A percentile compares a stretch with the other conserved stretches of the same genome.
Evolutionary conservation across 495 filamentous ascomycete genomes (phyloP).

Genomic region (Aspergillus carlsbadensis): DNA sequence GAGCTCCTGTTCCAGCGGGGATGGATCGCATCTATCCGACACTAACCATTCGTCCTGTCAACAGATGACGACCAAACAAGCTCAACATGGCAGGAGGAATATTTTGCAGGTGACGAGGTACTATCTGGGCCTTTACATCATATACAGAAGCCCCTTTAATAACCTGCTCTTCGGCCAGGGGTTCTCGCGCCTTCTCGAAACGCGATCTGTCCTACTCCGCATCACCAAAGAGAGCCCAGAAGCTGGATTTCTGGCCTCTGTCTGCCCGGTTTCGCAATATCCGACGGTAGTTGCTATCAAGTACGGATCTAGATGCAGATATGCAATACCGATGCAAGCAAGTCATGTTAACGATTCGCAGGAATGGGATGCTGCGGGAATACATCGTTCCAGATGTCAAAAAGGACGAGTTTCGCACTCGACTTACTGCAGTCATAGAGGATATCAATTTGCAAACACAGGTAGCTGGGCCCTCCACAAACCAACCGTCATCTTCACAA

Average conservation of each 20-base stretch:
- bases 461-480: neutral
- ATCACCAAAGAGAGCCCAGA: slow-evolving; percentile 71
- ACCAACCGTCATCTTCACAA: neutral
- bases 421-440: slow-evolving; percentile 43
- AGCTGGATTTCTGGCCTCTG: slow-evolving; percentile 73
- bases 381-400: slow-evolving; percentile 59
- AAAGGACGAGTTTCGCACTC: slow-evolving; percentile 58
- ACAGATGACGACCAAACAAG: slow-evolving; percentile 67
- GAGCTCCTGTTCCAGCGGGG: neutral
- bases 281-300: slow-evolving; percentile 77
- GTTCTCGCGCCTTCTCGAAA: slow-evolving; percentile 48
- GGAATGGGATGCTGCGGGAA: slow-evolving; percentile 61
- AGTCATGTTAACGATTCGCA: slow-evolving; percentile 23
- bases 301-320: slow-evolving; percentile 42
- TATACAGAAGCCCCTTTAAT: neutral
- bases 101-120: slow-evolving; percentile 58
- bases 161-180: slow-evolving; percentile 14
- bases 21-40: slow-evolving; percentile 2
- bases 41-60: slow-evolving; percentile 4
- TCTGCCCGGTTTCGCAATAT: slow-evolving; percentile 70
- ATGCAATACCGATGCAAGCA: neutral
- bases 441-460: slow-evolving; percentile 7
- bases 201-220: slow-evolving; percentile 64
- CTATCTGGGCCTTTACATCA: neutral
- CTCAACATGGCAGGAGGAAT: slow-evolving; percentile 72